Evolutionary conservation across 2,329 filamentous ascomycete genomes (phyloP).

Genomic region (Sarocladium oryzae): DNA sequence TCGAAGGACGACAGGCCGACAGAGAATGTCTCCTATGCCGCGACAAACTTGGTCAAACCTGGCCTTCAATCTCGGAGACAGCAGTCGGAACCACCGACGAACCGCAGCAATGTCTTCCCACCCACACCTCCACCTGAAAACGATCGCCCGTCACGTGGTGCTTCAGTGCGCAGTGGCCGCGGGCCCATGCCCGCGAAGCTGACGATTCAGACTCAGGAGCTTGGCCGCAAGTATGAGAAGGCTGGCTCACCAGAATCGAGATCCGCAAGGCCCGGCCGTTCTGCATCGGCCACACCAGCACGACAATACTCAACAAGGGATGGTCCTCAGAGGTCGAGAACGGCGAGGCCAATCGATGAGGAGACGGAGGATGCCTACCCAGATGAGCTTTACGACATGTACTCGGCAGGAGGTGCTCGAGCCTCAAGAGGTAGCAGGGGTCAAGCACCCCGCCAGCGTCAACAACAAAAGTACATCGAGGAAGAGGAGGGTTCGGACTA

Average conservation of each 20-base stretch:
- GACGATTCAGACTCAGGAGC: constrained; percentile 51
- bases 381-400: constrained; percentile 65
- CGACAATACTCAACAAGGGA: constrained; percentile 38
- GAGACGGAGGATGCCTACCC: constrained; percentile 55
- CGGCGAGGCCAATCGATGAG: constrained; percentile 28
- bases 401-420: constrained; percentile 33
- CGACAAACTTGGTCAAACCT: constrained; percentile 86
- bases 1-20: constrained; percentile 72
- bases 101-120: constrained; percentile 73
- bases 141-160: constrained; percentile 58
- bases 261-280: constrained; percentile 31
- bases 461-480: constrained; percentile 61
- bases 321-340: constrained; percentile 20
- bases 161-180: constrained; percentile 53
- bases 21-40: constrained; percentile 85
- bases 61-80: constrained; percentile 74
- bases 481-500: constrained; percentile 76
- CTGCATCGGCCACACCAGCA: constrained; percentile 39
- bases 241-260: constrained; percentile 38
- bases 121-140: constrained; percentile 96
- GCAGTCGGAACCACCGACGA: constrained; percentile 75
- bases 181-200: constrained; percentile 55
- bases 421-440: constrained; percentile 28
- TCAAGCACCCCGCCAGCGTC: constrained; percentile 30
- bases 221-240: constrained; percentile 50